Evolutionary conservation across 192 early-diverging fungal genomes (phyloP).

Genomic region (Hyaloraphidium curvatum): DNA sequence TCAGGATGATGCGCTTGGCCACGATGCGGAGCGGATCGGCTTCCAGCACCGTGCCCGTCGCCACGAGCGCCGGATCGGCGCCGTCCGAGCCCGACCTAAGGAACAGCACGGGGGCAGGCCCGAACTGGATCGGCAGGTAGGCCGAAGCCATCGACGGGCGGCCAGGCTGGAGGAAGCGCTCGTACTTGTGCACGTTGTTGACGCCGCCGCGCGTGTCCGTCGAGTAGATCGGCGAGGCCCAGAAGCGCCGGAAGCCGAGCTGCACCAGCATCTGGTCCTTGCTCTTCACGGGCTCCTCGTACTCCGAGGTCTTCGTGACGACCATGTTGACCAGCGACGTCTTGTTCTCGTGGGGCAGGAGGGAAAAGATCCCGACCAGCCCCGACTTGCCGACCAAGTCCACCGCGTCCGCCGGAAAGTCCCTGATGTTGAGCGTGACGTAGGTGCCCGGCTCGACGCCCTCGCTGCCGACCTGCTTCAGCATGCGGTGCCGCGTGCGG

Average conservation of each 20-base stretch:
- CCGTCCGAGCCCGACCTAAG: constrained; percentile 35
- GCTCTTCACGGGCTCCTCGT: constrained; percentile 62
- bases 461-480: constrained; percentile 22
- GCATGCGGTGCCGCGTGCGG: constrained; percentile 56
- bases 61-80: constrained; percentile 21
- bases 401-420: constrained; percentile 35
- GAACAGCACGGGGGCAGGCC: constrained; percentile 60
- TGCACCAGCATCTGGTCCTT: constrained; percentile 83
- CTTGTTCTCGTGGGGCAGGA: constrained; percentile 87
- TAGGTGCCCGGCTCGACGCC: constrained; percentile 43
- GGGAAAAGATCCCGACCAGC: constrained; percentile 36
- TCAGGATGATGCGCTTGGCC: constrained; percentile 84
- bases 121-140: constrained; percentile 82
- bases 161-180: constrained; percentile 69
- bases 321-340: constrained; percentile 70
- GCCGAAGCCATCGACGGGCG: constrained; percentile 58
- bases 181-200: constrained; percentile 91
- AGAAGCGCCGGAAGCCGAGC: constrained; percentile 74
- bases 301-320: constrained; percentile 49
- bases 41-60: constrained; percentile 55
- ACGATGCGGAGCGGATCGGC: constrained; percentile 67
- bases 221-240: constrained; percentile 73
- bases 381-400: background rate
- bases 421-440: constrained; percentile 51
- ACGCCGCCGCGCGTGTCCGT: constrained; percentile 55